Conservation (phyloP, 306 rosid genomes). For the Fragaria nilgerrensis region DNA sequence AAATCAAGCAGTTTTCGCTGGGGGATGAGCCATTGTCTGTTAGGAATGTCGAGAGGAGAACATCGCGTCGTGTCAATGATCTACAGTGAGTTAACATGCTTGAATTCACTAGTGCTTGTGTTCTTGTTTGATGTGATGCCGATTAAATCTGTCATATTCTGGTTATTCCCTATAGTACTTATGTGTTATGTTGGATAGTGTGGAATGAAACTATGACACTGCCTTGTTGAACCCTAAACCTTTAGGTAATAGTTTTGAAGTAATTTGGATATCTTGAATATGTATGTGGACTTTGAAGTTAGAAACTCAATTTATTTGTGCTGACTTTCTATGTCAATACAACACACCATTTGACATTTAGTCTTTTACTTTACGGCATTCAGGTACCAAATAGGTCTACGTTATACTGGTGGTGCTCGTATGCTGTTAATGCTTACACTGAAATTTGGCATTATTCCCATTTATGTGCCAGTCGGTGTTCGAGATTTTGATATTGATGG, state of each 20-base stretch:
- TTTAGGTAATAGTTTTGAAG: too few species aligned
- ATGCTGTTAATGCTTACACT: constrained; percentile 88
- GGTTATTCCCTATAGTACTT: not conserved
- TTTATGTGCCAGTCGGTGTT: constrained; percentile 84
- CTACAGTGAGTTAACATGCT: constrained; percentile 63
- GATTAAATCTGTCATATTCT: too few species aligned
- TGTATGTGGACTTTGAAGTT: too few species aligned
- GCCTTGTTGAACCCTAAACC: too few species aligned
- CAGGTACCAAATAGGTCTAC: constrained; percentile 98
- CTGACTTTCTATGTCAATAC: not conserved
- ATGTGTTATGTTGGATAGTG: not conserved
- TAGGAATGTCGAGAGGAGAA: constrained; percentile 89
- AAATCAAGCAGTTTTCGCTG: constrained; percentile 82
- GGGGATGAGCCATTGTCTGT: constrained; percentile 96
- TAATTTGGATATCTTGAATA: too few species aligned
- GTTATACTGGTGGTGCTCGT: constrained; percentile 98
- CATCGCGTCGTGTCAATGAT: constrained; percentile 92
- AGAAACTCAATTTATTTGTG: not conserved
- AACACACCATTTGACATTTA: constrained; percentile 11
- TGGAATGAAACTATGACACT: too few species aligned
- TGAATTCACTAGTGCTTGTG: not conserved
- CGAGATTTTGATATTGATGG: constrained; percentile 98
- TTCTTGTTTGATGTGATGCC: too few species aligned
- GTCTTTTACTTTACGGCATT: constrained; percentile 20
- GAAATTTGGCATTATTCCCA: constrained; percentile 86